These are phyloP conservation scores for Diaporthe sp. DNA, from an alignment of 2,329 filamentous ascomycete species.

Conservation along the genomic window DNA sequence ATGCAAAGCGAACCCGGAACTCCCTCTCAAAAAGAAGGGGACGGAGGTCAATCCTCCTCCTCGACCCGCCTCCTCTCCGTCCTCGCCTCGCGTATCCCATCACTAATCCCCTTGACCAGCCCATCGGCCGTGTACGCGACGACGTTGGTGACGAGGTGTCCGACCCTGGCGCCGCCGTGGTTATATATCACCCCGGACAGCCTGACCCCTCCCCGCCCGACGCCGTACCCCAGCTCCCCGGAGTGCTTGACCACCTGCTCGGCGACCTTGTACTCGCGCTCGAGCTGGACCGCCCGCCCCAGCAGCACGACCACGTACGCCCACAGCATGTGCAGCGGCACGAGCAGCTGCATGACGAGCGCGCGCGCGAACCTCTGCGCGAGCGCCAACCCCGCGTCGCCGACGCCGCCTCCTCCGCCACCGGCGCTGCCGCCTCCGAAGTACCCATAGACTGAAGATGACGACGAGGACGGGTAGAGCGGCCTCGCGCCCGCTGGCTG, in stretches of 20 bases:
- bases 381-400: slow-evolving; percentile 52
- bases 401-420: slow-evolving; percentile 5
- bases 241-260: slow-evolving; percentile 67
- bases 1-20: not conserved
- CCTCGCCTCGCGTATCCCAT: slow-evolving; percentile 63
- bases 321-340: slow-evolving; percentile 71
- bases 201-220: slow-evolving; percentile 65
- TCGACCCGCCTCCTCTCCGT: slow-evolving; percentile 58
- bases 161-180: slow-evolving; percentile 76
- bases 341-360: slow-evolving; percentile 69
- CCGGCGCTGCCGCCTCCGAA: not conserved
- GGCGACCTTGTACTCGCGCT: slow-evolving; percentile 75
- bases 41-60: not conserved
- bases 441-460: not conserved
- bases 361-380: slow-evolving; percentile 71
- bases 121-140: slow-evolving; percentile 74
- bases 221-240: slow-evolving; percentile 64
- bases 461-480: not conserved
- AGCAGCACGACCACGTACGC: slow-evolving; percentile 72
- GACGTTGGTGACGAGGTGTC: slow-evolving; percentile 67
- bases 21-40: not conserved
- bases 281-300: slow-evolving; percentile 69
- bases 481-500: not conserved
- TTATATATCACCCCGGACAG: slow-evolving; percentile 69
- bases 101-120: slow-evolving; percentile 56